Base-by-base conservation (phyloP, 441 rosid species). In the Isatis lusitanica region DNA sequence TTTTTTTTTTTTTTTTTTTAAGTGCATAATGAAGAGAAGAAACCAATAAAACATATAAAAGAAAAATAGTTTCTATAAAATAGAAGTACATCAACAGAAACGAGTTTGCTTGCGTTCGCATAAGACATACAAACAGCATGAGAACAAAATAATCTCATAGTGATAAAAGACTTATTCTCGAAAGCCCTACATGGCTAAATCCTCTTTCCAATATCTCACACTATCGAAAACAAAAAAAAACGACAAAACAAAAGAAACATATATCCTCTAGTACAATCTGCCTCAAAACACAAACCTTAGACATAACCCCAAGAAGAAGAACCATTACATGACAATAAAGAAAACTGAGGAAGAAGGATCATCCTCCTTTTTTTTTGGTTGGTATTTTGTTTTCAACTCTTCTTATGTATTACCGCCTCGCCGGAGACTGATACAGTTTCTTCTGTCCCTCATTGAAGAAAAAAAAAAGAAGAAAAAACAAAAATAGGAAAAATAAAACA, bases 131-230 rank as follows among this genome's bases (percentile, higher is more conserved):
- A 77, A 77, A 76, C 80, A 71, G 72, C 75, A 57, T 48, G 73
- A 66, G 76, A 77, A 71, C 69, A 66, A 77, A 72, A 71, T 61
- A 72, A 72, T 77, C 77, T 35, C 86, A 85, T 82, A 83, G 77
- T 42, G 76, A 75, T 80, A 21, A 52, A 76, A 77, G 78, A 85
- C 87, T 87, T 88, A 86, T 86, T 86, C 81, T 48, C 63, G 79
- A 83, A 73, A 81, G 82, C 94, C 89, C 92, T 92, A 85, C 76
- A 74, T 85, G 89, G 90, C 90, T 82, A 80, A 73, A 60, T 78
- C 79, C 90, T 46, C 74, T 72, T 83, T 73, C 51, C 77, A 57
- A 52, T 82, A 82, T 73, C 84, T 80, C 86, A 83, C 94, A 84
- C 91, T 81, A 90, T 86, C 82, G 83, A 80, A 80, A 83, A 75